These are phyloP conservation scores for Xanthoconium separans DNA, from an alignment of 1,284 basidiomycete species.

Conservation along the genomic window DNA sequence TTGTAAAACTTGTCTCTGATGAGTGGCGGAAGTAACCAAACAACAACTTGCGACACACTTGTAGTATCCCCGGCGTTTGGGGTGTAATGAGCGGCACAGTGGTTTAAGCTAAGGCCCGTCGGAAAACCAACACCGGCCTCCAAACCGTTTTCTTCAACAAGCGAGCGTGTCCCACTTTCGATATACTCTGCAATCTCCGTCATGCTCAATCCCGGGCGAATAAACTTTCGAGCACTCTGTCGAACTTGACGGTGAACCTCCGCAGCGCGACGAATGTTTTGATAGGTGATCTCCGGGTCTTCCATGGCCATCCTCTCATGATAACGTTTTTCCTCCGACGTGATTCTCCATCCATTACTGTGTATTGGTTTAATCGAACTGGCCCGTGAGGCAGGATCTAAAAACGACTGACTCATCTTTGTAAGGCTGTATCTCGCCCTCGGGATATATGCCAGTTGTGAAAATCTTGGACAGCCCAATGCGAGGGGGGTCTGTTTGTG, in stretches of 20 bases:
- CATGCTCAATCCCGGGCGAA: constrained; percentile 94
- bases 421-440: constrained; percentile 92
- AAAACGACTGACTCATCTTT: constrained; percentile 71
- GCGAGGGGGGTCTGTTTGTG: constrained; percentile 93
- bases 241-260: constrained; percentile 98
- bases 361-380: constrained; percentile 1
- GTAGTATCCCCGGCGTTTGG: constrained; percentile 94
- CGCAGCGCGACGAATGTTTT: constrained; percentile 86
- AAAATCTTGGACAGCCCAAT: constrained; percentile 90
- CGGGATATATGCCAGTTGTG: constrained; percentile 83
- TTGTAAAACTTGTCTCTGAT: constrained; percentile 62
- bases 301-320: constrained; percentile 76
- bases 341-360: constrained; percentile 85
- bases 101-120: constrained; percentile 93
- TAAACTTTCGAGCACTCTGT: constrained; percentile 75
- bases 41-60: constrained; percentile 46
- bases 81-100: constrained; percentile 96
- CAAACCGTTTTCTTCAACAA: constrained; percentile 90
- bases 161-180: constrained; percentile 86
- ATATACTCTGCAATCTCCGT: constrained; percentile 94
- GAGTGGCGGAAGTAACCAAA: constrained; percentile 12
- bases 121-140: constrained; percentile 92
- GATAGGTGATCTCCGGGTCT: constrained; percentile 83
- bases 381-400: neutral
- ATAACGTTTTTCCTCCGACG: constrained; percentile 89